Conservation (phyloP, 202 grass and related monocot species). For the Schoenoplectus triqueter region DNA sequence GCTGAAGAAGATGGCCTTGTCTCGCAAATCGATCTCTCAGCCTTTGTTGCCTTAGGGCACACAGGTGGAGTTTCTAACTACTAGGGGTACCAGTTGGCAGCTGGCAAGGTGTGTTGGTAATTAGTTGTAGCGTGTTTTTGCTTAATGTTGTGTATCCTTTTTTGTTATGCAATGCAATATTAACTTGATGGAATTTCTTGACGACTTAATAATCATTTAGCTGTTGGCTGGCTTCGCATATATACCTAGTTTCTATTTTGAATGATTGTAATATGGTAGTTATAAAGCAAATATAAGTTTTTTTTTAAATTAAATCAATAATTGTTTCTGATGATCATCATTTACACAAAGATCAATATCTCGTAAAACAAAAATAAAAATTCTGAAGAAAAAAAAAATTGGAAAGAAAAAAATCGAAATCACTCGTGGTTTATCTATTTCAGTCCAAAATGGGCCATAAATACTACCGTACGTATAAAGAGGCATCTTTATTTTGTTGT, state of each 20-base stretch:
- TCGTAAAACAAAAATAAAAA: neutral
- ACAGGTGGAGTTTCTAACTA: constrained; percentile 1
- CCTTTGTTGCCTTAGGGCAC: constrained; percentile 6
- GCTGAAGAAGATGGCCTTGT: constrained; percentile 46
- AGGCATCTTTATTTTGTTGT: neutral
- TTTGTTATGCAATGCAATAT: neutral
- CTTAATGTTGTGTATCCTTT: neutral
- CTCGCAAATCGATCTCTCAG: constrained; percentile 26
- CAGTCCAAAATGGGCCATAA: neutral
- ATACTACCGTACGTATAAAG: neutral
- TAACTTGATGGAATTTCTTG: neutral
- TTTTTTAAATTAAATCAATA: neutral
- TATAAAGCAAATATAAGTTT: neutral
- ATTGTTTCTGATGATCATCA: neutral
- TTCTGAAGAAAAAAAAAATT: neutral
- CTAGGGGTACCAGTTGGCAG: neutral
- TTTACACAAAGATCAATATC: neutral
- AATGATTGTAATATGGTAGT: neutral
- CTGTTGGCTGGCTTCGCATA: neutral
- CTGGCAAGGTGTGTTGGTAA: constrained; percentile 1
- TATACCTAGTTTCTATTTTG: neutral
- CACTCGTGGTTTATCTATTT: neutral
- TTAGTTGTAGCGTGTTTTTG: constrained; percentile 2
- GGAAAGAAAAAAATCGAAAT: neutral
- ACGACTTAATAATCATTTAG: neutral